Percentiles rank a stretch among this genome's conserved stretches.
Conservation (phyloP, 306 rosid genomes). For the Malus domestica region ASM211411v1 NC_041795.1:13173501-13174000, state of each 20-base stretch:
- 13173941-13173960: conserved; percentile 17
- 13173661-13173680: conserved; percentile 68
- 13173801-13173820: conserved; percentile 88
- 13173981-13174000: not conserved
- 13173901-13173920: conserved; percentile 79
- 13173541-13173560: conserved; percentile 1
- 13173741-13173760: not conserved
- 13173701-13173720: conserved; percentile 84
- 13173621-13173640: conserved; percentile 88
- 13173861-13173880: conserved; percentile 32
- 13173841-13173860: conserved; percentile 84
- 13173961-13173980: not conserved
- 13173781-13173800: conserved; percentile 47
- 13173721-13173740: conserved; percentile 42
- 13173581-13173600: conserved; percentile 14
- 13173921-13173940: conserved; percentile 73
- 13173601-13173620: conserved; percentile 37
- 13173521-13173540: conserved; percentile 97
- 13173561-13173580: not conserved
- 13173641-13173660: conserved; percentile 68
- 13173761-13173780: not conserved
- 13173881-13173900: conserved; percentile 55
- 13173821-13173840: conserved; percentile 75
- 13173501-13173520: conserved; percentile 95
- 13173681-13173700: conserved; percentile 94